Percentiles rank a stretch among this genome's conserved stretches.
phyloP scores from a whole-genome alignment of 2,329 filamentous ascomycete species.

The Aspergillus sp. region DNA sequence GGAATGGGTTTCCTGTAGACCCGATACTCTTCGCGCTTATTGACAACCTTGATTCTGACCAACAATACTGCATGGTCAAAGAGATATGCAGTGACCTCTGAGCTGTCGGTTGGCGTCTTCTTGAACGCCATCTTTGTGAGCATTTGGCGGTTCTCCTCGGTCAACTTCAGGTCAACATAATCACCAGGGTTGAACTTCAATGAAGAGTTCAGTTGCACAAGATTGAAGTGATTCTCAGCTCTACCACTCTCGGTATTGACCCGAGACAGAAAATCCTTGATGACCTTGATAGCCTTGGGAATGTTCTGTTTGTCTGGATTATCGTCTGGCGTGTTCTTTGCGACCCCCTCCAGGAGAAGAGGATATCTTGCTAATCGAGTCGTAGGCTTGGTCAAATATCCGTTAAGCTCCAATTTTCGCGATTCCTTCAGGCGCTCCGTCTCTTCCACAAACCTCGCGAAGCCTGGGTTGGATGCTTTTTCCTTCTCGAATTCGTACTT shows the following conservation, averaged over 20 bases:
- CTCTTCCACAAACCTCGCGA: constrained; percentile 88
- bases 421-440: constrained; percentile 95
- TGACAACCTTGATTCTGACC: constrained; percentile 81
- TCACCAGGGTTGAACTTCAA: constrained; percentile 86
- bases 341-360: constrained; percentile 77
- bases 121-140: constrained; percentile 92
- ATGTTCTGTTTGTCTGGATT: constrained; percentile 88
- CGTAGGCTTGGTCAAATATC: constrained; percentile 94
- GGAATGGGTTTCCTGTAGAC: constrained; percentile 95
- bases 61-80: constrained; percentile 94
- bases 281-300: constrained; percentile 76
- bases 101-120: constrained; percentile 78
- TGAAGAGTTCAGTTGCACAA: constrained; percentile 83
- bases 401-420: constrained; percentile 90
- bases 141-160: constrained; percentile 84
- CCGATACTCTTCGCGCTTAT: constrained; percentile 89
- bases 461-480: constrained; percentile 73
- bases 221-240: constrained; percentile 93
- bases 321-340: constrained; percentile 83
- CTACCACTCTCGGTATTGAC: constrained; percentile 96
- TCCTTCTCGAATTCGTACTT: constrained; percentile 99
- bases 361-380: constrained; percentile 92
- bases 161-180: constrained; percentile 86
- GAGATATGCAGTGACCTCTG: constrained; percentile 87
- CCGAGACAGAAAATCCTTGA: constrained; percentile 74